Evolutionary conservation across 768 basidiomycete species (phyloP).

Genomic region (Tremella mesenterica): DNA sequence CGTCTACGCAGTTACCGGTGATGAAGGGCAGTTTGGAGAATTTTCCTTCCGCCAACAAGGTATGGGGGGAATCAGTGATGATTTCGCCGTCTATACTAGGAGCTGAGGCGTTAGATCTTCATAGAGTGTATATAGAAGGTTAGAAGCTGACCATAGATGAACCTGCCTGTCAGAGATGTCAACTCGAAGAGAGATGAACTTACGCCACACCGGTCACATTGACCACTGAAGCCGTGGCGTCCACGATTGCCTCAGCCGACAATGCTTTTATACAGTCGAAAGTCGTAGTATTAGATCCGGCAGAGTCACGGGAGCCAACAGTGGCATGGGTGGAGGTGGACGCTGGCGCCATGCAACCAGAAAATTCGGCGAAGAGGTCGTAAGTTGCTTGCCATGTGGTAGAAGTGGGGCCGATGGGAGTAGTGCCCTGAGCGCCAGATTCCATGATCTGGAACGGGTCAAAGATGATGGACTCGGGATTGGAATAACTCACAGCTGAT

Average conservation of each 20-base stretch:
- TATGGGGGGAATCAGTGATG: slow-evolving; percentile 33
- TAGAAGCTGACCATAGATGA: slow-evolving; percentile 23
- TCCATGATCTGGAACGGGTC: slow-evolving; percentile 24
- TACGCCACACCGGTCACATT: too few relatives aligned
- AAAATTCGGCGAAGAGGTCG: slow-evolving; percentile 27
- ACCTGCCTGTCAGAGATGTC: slow-evolving; percentile 5
- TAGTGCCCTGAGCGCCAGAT: slow-evolving; percentile 24
- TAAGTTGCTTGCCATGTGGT: slow-evolving; percentile 30
- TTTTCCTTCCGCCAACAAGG: slow-evolving; percentile 25
- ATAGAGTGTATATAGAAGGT: too few relatives aligned
- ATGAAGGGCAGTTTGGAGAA: slow-evolving; percentile 39
- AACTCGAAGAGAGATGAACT: neutral
- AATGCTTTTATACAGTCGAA: slow-evolving; percentile 31
- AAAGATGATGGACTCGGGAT: neutral
- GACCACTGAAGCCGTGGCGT: too few relatives aligned
- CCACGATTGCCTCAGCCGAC: slow-evolving; percentile 19
- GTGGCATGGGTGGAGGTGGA: neutral
- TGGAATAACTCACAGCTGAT: slow-evolving; percentile 6
- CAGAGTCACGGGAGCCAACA: slow-evolving; percentile 8
- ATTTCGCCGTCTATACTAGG: slow-evolving; percentile 39
- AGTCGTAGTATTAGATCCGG: too few relatives aligned
- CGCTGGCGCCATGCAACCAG: slow-evolving; percentile 3
- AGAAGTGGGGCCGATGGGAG: slow-evolving; percentile 21
- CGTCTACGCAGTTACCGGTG: slow-evolving; percentile 38
- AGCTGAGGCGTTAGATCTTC: too few relatives aligned